Evolutionary conservation across 2,329 filamentous ascomycete genomes (phyloP).

Genomic region (Aureobasidium sp.): DNA sequence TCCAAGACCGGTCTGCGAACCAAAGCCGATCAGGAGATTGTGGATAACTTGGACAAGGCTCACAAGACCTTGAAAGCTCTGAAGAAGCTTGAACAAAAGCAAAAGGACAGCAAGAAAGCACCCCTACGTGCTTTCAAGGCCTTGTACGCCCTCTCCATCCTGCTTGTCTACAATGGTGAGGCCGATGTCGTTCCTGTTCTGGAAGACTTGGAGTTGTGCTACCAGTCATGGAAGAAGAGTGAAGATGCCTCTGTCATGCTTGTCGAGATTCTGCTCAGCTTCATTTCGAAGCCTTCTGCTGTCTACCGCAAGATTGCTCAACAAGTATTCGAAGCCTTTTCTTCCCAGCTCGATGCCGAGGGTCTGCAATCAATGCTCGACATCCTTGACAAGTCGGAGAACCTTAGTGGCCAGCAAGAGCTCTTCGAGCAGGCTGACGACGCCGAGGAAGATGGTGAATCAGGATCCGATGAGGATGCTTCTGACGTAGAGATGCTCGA

Average conservation of each 20-base stretch:
- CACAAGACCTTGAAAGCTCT: slow-evolving; percentile 18
- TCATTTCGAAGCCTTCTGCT: slow-evolving; percentile 75
- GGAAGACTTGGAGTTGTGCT: slow-evolving; percentile 70
- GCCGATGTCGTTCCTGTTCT: slow-evolving; percentile 75
- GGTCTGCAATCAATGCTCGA: slow-evolving; percentile 60
- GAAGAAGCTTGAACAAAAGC: slow-evolving; percentile 19
- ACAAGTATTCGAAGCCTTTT: slow-evolving; percentile 79
- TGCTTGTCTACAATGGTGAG: slow-evolving; percentile 87
- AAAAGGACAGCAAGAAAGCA: slow-evolving; percentile 26
- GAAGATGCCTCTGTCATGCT: slow-evolving; percentile 54
- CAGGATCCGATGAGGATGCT: slow-evolving; percentile 28
- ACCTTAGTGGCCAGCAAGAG: slow-evolving; percentile 70
- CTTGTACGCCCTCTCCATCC: slow-evolving; percentile 71
- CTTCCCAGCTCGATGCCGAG: slow-evolving; percentile 60
- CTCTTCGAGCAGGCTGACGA: slow-evolving; percentile 62
- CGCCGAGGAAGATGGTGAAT: slow-evolving; percentile 32
- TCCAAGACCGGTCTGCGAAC: not conserved
- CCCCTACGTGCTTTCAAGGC: slow-evolving; percentile 61
- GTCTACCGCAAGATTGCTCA: slow-evolving; percentile 79
- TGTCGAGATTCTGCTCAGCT: slow-evolving; percentile 82
- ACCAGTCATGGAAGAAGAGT: slow-evolving; percentile 48
- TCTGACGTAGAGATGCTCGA: slow-evolving; percentile 29
- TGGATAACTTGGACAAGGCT: slow-evolving; percentile 20
- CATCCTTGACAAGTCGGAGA: slow-evolving; percentile 72
- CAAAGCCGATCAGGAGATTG: slow-evolving; percentile 12